These are phyloP conservation scores for Carex scoparia DNA, from an alignment of 176 grass and related monocot species.

Conservation along the genomic window DNA sequence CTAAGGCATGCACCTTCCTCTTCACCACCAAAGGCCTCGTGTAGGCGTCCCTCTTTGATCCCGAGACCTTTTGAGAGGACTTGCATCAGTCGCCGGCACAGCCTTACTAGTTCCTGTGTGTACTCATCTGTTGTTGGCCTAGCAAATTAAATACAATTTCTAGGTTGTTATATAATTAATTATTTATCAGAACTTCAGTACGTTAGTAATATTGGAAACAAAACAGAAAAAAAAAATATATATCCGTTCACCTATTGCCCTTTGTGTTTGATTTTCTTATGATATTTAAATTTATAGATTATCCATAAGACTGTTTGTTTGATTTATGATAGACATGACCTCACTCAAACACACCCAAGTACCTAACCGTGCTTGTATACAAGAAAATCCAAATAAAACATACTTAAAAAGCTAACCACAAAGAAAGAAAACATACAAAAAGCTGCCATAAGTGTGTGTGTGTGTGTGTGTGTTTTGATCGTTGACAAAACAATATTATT, in stretches of 20 bases:
- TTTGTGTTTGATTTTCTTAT: neutral
- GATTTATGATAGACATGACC: neutral
- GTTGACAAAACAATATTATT: neutral
- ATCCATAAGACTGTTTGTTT: neutral
- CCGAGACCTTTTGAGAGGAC: conserved; percentile 53
- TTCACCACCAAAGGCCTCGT: conserved; percentile 48
- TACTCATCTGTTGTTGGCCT: conserved; percentile 71
- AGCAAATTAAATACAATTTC: neutral
- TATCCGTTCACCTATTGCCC: neutral
- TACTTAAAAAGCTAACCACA: no score
- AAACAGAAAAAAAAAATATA: no score
- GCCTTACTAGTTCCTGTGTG: conserved; percentile 35
- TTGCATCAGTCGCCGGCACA: conserved; percentile 40
- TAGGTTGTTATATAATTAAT: neutral
- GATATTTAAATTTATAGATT: neutral
- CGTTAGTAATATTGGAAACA: no score
- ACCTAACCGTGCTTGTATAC: neutral
- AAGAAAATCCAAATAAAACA: neutral
- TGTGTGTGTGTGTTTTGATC: neutral
- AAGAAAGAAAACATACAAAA: neutral
- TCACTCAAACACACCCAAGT: neutral
- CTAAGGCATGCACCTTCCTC: conserved; percentile 53
- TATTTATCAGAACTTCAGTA: neutral
- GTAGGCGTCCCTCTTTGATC: conserved; percentile 36
- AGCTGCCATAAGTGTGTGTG: neutral